Evolutionary conservation across 176 grass and related monocot genomes (phyloP).

Genomic region (maize (Zea mays)): Zm-B73-REFERENCE-NAM-5.0 NC_050104.1:17805001-17805500

Average conservation of each 20-base stretch:
- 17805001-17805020: neutral
- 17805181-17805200: neutral
- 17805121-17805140: neutral
- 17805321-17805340: neutral
- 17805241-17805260: neutral
- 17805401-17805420: neutral
- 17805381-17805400: neutral
- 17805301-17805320: neutral
- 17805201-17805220: neutral
- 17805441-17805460: neutral
- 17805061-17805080: neutral
- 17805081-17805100: neutral
- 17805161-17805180: neutral
- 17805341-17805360: neutral
- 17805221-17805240: neutral
- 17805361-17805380: neutral
- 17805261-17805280: neutral
- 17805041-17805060: too few relatives aligned
- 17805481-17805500: slow-evolving; percentile 21
- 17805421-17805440: neutral
- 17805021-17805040: neutral
- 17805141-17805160: neutral
- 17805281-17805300: neutral
- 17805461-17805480: slow-evolving; percentile 32
- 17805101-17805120: neutral